Base-by-base conservation (phyloP, 345 rosid species). In the Lepidium sativum region DNA sequence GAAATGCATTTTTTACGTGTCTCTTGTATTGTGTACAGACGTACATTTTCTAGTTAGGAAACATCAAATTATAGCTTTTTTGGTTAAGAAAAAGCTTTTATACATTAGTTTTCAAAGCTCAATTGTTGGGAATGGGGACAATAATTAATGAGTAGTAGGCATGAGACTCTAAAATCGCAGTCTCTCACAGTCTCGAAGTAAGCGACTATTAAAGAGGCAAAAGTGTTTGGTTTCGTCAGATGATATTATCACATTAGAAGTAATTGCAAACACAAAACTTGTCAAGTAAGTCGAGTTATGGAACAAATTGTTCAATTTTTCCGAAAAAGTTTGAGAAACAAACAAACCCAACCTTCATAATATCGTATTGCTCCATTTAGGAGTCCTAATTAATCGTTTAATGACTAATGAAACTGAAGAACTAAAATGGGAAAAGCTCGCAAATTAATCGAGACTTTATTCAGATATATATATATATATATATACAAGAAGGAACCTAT, bases 401-500 rank as follows among this genome's bases (percentile, higher is more conserved):
- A 53, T 47, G 54, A 69, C 60, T 33, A 69, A 8, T 5, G 21
- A 52, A 69, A 69, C 54, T 43, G 38, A 39, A 43, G 34, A 35
- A 60, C 54, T 60, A 59, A 16, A 2, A 56, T 21, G 18, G 18
- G 23, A 53, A 48, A 55, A 45, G 40, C 56, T 56, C 59, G 50
- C 23, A 4, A 17, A 14, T 27, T 45, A 12, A 50, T 42, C 58
- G 60, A 65, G 65, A 21, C 60, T 33, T 72, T 72, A 72, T 72
- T 72, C 40, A 50, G 48, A 34, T n/a, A n/a, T n/a, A 23, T 23
- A 23, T 23, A 23, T 20, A 32, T 64, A 8, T 4, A 40, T 64
- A 71, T 63, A 60, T 57, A 57, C 66, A 72, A 12, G 70, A 39
- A 43, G 63, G 48, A 69, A 47, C 44, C 53, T 54, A 70, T 71